Conservation (phyloP, 2,329 filamentous ascomycete species). For the Pseudogymnoascus sp. region DNA sequence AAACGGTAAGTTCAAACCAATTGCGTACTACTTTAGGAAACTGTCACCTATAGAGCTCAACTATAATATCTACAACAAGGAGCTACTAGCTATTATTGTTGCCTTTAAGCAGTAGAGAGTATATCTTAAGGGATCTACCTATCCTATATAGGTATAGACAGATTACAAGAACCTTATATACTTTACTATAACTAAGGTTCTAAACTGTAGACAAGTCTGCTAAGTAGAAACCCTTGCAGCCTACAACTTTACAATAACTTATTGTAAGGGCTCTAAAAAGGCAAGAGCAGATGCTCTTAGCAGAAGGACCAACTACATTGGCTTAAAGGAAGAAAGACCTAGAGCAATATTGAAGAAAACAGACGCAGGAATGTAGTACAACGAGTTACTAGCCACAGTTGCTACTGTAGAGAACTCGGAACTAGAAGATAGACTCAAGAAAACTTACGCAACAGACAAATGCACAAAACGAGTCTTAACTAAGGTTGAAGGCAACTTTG, state of each 20-base stretch:
- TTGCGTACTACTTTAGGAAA: background rate
- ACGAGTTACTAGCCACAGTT: background rate
- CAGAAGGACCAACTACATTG: background rate
- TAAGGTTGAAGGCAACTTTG: background rate
- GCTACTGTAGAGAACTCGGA: background rate
- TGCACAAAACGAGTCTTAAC: background rate
- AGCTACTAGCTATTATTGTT: conserved; percentile 29
- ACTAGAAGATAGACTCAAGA: background rate
- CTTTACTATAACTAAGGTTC: conserved; percentile 23
- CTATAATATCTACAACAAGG: conserved; percentile 32
- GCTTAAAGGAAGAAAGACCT: background rate
- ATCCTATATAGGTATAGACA: conserved; percentile 16
- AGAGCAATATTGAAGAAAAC: background rate
- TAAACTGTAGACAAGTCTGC: conserved; percentile 19
- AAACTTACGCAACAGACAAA: background rate
- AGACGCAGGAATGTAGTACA: background rate
- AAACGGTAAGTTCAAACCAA: background rate
- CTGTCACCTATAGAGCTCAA: conserved; percentile 17
- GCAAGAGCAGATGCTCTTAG: background rate
- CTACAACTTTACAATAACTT: conserved; percentile 21
- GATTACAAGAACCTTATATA: conserved; percentile 24
- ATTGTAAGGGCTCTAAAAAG: background rate
- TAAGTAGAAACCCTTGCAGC: conserved; percentile 20
- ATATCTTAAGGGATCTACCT: conserved; percentile 16
- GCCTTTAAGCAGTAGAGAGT: conserved; percentile 20